Percentiles rank a stretch among this genome's conserved stretches.
Evolutionary conservation across 768 basidiomycete species (phyloP).

Genomic region (Favolaschia claudopus): DNA sequence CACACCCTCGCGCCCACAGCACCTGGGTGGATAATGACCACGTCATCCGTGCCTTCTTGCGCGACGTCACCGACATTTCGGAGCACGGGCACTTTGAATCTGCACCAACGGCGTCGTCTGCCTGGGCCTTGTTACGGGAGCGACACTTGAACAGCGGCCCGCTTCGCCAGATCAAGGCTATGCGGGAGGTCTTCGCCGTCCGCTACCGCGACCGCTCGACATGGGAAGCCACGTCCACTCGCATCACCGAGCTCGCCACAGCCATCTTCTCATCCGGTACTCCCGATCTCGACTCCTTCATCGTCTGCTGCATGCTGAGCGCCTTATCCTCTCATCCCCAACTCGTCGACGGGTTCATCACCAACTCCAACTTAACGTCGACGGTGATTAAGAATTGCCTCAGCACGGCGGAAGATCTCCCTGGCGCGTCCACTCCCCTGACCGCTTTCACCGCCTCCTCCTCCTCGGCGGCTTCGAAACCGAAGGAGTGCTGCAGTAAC

Average conservation of each 20-base stretch:
- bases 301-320: not conserved
- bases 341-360: not conserved
- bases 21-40: not conserved
- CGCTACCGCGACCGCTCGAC: not conserved
- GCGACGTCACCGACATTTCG: not conserved
- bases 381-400: not conserved
- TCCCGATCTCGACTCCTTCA: not conserved
- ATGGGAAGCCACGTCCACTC: not conserved
- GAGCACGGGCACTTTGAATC: not conserved
- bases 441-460: not conserved
- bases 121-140: not conserved
- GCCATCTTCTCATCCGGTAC: not conserved
- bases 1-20: not conserved
- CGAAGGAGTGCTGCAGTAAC: not conserved
- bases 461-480: not conserved
- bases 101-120: not conserved
- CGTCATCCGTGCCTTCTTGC: not conserved
- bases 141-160: not conserved
- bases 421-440: not conserved
- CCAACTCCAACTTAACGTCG: not conserved
- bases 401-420: not conserved
- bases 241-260: not conserved
- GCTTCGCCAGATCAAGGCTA: not conserved
- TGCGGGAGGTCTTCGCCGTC: not conserved
- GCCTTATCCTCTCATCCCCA: not conserved